Conservation (phyloP, 1,284 basidiomycete genomes). For the Trametes versicolor region DNA sequence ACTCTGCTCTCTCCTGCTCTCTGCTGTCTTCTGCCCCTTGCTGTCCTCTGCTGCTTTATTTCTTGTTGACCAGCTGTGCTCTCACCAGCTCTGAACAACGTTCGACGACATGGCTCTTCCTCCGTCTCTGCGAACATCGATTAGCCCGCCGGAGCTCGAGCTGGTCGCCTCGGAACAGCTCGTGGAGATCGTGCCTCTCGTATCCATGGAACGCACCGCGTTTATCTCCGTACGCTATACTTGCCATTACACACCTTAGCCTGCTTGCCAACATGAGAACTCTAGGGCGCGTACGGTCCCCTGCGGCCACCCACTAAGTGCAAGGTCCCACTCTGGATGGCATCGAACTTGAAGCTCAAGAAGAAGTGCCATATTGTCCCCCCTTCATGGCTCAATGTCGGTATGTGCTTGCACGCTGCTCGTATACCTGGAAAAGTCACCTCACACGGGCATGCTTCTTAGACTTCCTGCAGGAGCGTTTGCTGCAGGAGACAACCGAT, state of each 20-base stretch:
- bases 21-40: too few relatives aligned
- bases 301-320: conserved; percentile 88
- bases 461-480: conserved; percentile 83
- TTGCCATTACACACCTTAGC: background rate
- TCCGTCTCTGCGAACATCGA: conserved; percentile 63
- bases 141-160: conserved; percentile 85
- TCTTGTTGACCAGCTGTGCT: too few relatives aligned
- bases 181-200: conserved; percentile 85
- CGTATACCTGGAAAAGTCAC: background rate
- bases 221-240: conserved; percentile 78
- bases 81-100: too few relatives aligned
- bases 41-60: too few relatives aligned
- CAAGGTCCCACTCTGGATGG: conserved; percentile 94
- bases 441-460: background rate
- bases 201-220: conserved; percentile 88
- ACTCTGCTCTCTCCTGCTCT: too few relatives aligned
- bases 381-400: conserved; percentile 89
- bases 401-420: conserved; percentile 55
- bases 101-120: conserved; percentile 63
- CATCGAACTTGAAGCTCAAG: conserved; percentile 91
- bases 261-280: background rate
- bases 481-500: conserved; percentile 77
- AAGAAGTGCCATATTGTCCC: conserved; percentile 93
- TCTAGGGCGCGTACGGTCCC: conserved; percentile 91
- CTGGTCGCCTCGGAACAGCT: conserved; percentile 86